phyloP scores from a whole-genome alignment of 2,329 filamentous ascomycete genomes.

The Phoma sp. region DNA sequence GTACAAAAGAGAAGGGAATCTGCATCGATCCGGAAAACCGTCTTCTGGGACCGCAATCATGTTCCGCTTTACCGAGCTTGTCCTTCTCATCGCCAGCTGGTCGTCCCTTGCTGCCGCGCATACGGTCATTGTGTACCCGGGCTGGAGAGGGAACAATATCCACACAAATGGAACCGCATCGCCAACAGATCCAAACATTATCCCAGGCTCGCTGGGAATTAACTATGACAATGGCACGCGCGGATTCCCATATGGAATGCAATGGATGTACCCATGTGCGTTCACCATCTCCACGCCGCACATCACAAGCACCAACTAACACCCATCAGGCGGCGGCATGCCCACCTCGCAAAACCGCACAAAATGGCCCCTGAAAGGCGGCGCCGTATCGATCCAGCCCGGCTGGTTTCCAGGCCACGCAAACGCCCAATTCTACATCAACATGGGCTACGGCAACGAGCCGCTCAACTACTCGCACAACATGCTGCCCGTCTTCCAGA shows the following conservation, averaged over 20 bases:
- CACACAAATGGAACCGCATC: conserved; percentile 71
- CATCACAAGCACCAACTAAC: conserved; percentile 15
- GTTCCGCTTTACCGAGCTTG: conserved; percentile 44
- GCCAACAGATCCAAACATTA: conserved; percentile 43
- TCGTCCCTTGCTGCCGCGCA: conserved; percentile 66
- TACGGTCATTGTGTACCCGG: conserved; percentile 84
- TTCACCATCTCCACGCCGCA: conserved; percentile 17
- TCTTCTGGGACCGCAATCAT: conserved; percentile 26
- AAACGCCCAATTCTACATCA: conserved; percentile 85
- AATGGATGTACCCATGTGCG: conserved; percentile 95
- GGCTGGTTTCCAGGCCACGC: conserved; percentile 94
- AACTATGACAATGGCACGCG: conserved; percentile 53
- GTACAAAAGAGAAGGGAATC: conserved; percentile 12
- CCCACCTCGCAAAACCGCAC: conserved; percentile 80
- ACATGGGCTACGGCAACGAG: conserved; percentile 82
- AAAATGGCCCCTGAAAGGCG: conserved; percentile 86
- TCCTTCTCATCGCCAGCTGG: conserved; percentile 43
- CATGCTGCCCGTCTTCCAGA: conserved; percentile 81
- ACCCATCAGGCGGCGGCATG: conserved; percentile 77
- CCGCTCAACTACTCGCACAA: conserved; percentile 86
- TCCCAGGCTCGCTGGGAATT: conserved; percentile 54
- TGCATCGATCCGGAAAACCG: background rate
- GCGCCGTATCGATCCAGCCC: conserved; percentile 87
- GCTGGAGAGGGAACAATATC: conserved; percentile 85
- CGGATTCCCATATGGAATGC: conserved; percentile 83